These are phyloP conservation scores for Pluteus cervinus DNA, from an alignment of 768 basidiomycete genomes.

Conservation along the genomic window DNA sequence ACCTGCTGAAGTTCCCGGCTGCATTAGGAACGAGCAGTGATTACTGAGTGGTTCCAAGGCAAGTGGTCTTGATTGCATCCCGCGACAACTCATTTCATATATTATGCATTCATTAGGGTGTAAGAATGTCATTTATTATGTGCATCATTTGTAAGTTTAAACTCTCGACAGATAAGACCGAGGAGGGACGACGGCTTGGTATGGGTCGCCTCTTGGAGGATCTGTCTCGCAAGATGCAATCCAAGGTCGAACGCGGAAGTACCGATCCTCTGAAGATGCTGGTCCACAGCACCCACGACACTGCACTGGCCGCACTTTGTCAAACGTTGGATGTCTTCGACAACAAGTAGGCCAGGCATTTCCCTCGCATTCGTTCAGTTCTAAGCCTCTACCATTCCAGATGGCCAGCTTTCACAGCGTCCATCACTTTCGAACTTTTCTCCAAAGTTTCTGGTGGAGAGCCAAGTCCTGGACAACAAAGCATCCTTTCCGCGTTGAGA, in stretches of 20 bases:
- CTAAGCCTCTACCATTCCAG: slow-evolving; percentile 20
- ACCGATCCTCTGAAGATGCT: slow-evolving; percentile 55
- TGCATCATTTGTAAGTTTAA: neutral
- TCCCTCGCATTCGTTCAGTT: neutral
- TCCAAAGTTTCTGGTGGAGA: slow-evolving; percentile 24
- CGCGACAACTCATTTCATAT: slow-evolving; percentile 7
- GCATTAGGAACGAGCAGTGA: slow-evolving; percentile 61
- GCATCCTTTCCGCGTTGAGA: slow-evolving; percentile 33
- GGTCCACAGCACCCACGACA: slow-evolving; percentile 70
- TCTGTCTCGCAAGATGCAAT: slow-evolving; percentile 55
- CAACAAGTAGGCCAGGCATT: slow-evolving; percentile 39
- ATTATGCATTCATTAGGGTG: slow-evolving; percentile 29
- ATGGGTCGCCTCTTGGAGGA: slow-evolving; percentile 74
- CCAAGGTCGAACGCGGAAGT: slow-evolving; percentile 39
- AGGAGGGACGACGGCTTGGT: slow-evolving; percentile 69
- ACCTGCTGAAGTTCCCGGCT: neutral
- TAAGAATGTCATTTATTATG: slow-evolving; percentile 15
- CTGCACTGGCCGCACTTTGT: slow-evolving; percentile 57
- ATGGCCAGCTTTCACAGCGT: slow-evolving; percentile 74
- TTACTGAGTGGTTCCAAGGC: slow-evolving; percentile 77
- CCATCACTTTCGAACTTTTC: slow-evolving; percentile 74
- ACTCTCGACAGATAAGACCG: slow-evolving; percentile 49
- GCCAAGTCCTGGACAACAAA: slow-evolving; percentile 21
- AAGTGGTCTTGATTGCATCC: slow-evolving; percentile 7
- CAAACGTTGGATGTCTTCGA: slow-evolving; percentile 70